phyloP scores from a whole-genome alignment of 345 rosid genomes.

The Dipteronia dyeriana region DNA sequence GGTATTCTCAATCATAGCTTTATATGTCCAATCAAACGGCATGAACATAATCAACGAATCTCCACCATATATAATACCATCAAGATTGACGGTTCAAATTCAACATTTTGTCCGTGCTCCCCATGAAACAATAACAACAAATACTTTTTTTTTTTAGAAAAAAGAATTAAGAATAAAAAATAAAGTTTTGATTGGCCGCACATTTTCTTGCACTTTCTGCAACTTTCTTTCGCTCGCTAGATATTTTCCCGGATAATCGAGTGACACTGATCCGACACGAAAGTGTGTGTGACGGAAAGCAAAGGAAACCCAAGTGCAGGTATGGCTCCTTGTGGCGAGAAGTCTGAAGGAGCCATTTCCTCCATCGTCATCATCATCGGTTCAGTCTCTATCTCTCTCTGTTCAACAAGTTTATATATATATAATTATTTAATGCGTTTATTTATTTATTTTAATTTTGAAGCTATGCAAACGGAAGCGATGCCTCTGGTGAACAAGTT shows the following conservation, averaged over 20 bases:
- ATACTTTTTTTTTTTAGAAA: too few species aligned
- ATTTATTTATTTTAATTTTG: background rate
- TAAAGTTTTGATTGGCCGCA: background rate
- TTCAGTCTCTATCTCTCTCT: slow-evolving; percentile 18
- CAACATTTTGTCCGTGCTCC: too few species aligned
- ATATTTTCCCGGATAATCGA: slow-evolving; percentile 1
- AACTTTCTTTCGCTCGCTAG: background rate
- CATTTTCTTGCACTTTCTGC: background rate
- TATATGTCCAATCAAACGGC: too few species aligned
- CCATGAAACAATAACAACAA: too few species aligned
- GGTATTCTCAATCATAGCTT: too few species aligned
- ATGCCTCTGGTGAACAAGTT: slow-evolving; percentile 72
- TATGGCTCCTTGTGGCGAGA: slow-evolving; percentile 66
- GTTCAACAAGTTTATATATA: background rate
- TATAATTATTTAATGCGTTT: background rate
- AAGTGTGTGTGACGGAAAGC: background rate
- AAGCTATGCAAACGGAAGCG: slow-evolving; percentile 96
- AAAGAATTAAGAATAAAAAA: too few species aligned
- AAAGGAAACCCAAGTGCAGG: background rate
- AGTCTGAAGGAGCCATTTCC: slow-evolving; percentile 53
- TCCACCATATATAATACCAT: too few species aligned
- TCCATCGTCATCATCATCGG: slow-evolving; percentile 79
- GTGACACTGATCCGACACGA: background rate
- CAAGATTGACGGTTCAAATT: too few species aligned
- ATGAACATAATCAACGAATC: too few species aligned